Evolutionary conservation across 495 filamentous ascomycete species (phyloP).

Genomic region (Margaritispora aquatica): DNA sequence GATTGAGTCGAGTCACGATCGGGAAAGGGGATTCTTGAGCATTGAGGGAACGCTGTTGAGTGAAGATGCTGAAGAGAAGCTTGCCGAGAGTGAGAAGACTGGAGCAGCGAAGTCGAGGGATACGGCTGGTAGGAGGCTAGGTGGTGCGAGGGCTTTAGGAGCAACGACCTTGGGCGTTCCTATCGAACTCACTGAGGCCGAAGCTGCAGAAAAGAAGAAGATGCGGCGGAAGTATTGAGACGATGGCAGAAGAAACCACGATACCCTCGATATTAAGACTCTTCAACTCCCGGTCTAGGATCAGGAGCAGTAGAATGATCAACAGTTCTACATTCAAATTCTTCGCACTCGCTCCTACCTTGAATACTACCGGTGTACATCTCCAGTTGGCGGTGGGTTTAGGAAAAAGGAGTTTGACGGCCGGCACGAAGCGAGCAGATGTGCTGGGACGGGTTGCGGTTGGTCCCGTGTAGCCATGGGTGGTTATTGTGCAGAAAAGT

Average conservation of each 20-base stretch:
- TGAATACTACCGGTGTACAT: too few species aligned
- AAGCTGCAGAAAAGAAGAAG: conserved; percentile 8
- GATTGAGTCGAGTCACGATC: conserved; percentile 53
- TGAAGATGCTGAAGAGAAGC: conserved; percentile 23
- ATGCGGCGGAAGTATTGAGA: conserved; percentile 15
- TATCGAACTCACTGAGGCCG: conserved; percentile 14
- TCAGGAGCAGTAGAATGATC: too few species aligned
- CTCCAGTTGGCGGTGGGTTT: too few species aligned
- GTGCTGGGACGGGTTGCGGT: too few species aligned
- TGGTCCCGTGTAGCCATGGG: too few species aligned
- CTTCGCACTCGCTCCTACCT: too few species aligned
- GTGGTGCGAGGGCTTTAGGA: conserved; percentile 18
- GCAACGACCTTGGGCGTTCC: conserved; percentile 21
- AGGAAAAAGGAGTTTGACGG: too few species aligned
- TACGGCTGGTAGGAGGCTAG: conserved; percentile 16
- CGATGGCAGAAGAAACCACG: neutral
- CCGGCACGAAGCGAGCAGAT: too few species aligned
- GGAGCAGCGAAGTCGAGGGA: conserved; percentile 18
- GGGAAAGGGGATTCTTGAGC: conserved; percentile 55
- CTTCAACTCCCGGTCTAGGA: too few species aligned
- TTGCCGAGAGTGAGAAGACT: conserved; percentile 17
- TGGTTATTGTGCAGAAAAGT: too few species aligned
- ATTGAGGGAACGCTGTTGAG: conserved; percentile 65
- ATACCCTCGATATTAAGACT: neutral
- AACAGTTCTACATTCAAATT: too few species aligned